Percentiles rank a stretch among this genome's conserved stretches.
phyloP scores from a whole-genome alignment of 805 yeast species.

The Danielozyma ontarioensis region DNA sequence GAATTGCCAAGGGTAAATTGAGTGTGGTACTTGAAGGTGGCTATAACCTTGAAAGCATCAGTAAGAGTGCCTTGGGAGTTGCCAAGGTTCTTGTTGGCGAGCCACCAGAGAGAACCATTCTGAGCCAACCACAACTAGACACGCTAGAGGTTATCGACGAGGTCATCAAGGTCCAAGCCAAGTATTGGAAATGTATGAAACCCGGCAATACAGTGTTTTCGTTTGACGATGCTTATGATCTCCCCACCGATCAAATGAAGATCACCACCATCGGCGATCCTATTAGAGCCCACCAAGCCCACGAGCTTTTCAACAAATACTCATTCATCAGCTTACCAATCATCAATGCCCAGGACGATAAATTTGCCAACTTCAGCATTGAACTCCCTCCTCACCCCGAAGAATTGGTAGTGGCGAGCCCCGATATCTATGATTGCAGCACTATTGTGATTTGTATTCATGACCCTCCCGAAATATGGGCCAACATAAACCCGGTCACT shows the following conservation, averaged over 20 bases:
- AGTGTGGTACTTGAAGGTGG: slow-evolving; percentile 96
- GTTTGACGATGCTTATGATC: slow-evolving; percentile 36
- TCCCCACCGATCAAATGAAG: slow-evolving; percentile 24
- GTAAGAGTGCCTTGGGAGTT: slow-evolving; percentile 86
- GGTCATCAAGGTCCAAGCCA: slow-evolving; percentile 74
- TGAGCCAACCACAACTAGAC: slow-evolving; percentile 63
- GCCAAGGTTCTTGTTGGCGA: slow-evolving; percentile 90
- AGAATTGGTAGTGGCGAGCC: slow-evolving; percentile 67
- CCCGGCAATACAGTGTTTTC: slow-evolving; percentile 52
- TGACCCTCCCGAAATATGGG: slow-evolving; percentile 93
- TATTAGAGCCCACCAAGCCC: slow-evolving; percentile 66
- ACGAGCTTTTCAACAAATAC: slow-evolving; percentile 47
- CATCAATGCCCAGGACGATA: slow-evolving; percentile 20
- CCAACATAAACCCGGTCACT: slow-evolving; percentile 69
- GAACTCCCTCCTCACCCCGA: slow-evolving; percentile 48
- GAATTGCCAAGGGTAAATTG: slow-evolving; percentile 81
- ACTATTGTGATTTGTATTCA: slow-evolving; percentile 70
- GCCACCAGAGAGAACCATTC: slow-evolving; percentile 78
- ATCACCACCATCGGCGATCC: slow-evolving; percentile 63
- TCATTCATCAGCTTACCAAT: slow-evolving; percentile 69
- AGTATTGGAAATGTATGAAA: slow-evolving; percentile 80
- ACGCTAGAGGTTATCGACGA: slow-evolving; percentile 77
- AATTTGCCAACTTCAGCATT: slow-evolving; percentile 23
- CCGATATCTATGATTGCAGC: slow-evolving; percentile 58
- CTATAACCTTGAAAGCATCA: slow-evolving; percentile 85